Conservation (phyloP, 495 filamentous ascomycete genomes). For the Talaromyces nanjingensis region DNA sequence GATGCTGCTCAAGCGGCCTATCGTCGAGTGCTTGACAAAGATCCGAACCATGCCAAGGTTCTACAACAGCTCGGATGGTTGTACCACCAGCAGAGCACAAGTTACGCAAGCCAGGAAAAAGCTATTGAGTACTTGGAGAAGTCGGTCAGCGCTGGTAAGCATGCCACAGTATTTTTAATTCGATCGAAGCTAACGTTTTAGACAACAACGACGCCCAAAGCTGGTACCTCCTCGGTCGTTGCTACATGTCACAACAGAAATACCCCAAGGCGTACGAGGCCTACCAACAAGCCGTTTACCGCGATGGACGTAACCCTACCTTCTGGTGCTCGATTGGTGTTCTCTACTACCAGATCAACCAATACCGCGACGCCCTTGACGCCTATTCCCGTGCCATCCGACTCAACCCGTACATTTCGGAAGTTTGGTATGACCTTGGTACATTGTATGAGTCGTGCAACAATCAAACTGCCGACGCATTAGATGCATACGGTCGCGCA, state of each 20-base stretch:
- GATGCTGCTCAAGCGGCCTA: slow-evolving; percentile 89
- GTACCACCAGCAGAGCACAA: slow-evolving; percentile 88
- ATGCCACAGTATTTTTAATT: neutral
- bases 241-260: slow-evolving; percentile 99
- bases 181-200: slow-evolving; percentile 24
- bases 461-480: slow-evolving; percentile 93
- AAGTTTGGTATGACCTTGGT: slow-evolving; percentile 98
- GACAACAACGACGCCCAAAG: slow-evolving; percentile 94
- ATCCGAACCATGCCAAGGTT: slow-evolving; percentile 96
- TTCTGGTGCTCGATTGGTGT: slow-evolving; percentile 99
- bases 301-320: slow-evolving; percentile 94
- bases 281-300: slow-evolving; percentile 98
- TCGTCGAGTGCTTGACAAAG: slow-evolving; percentile 83
- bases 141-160: slow-evolving; percentile 86
- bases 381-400: slow-evolving; percentile 97
- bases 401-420: slow-evolving; percentile 96
- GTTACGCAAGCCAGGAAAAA: slow-evolving; percentile 84
- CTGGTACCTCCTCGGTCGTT: slow-evolving; percentile 96
- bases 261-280: slow-evolving; percentile 99
- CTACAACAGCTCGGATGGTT: slow-evolving; percentile 98
- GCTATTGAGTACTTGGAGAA: slow-evolving; percentile 98
- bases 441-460: slow-evolving; percentile 98
- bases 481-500: slow-evolving; percentile 92
- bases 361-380: slow-evolving; percentile 97
- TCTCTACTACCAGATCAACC: slow-evolving; percentile 99